These are phyloP conservation scores for Nematocida sp. DNA, from an alignment of 371 early-diverging fungal species.

Conservation along the genomic window DNA sequence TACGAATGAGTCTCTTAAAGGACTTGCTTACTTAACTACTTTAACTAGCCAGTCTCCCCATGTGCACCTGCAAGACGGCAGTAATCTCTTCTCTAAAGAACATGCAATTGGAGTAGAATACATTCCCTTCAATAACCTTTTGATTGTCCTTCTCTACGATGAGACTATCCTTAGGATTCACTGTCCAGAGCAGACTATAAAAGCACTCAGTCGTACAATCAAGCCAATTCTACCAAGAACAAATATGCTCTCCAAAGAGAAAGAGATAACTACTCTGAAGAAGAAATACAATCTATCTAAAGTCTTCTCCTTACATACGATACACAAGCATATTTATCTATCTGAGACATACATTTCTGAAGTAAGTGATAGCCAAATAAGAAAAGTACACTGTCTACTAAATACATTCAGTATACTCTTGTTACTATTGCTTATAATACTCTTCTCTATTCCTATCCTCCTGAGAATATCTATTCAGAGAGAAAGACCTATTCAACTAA, in stretches of 20 bases:
- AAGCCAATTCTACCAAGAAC: not conserved
- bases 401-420: not conserved
- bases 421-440: not conserved
- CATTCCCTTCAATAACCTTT: not conserved
- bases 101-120: constrained; percentile 31
- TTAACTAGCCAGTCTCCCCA: too few species aligned
- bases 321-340: constrained; percentile 3
- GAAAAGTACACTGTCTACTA: not conserved
- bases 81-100: too few species aligned
- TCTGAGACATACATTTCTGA: constrained; percentile 30
- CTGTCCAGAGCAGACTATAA: not conserved
- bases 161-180: constrained; percentile 11
- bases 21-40: too few species aligned
- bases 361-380: not conserved
- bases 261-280: not conserved
- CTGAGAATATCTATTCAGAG: not conserved
- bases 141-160: constrained; percentile 31
- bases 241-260: not conserved
- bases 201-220: constrained; percentile 1
- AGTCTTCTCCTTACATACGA: constrained; percentile 7
- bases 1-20: too few species aligned
- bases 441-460: not conserved
- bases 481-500: not conserved
- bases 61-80: too few species aligned
- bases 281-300: not conserved